Percentiles rank a stretch among this genome's conserved stretches.
phyloP scores from a whole-genome alignment of 2,329 filamentous ascomycete genomes.

The Colletotrichum nymphaeae region DNA sequence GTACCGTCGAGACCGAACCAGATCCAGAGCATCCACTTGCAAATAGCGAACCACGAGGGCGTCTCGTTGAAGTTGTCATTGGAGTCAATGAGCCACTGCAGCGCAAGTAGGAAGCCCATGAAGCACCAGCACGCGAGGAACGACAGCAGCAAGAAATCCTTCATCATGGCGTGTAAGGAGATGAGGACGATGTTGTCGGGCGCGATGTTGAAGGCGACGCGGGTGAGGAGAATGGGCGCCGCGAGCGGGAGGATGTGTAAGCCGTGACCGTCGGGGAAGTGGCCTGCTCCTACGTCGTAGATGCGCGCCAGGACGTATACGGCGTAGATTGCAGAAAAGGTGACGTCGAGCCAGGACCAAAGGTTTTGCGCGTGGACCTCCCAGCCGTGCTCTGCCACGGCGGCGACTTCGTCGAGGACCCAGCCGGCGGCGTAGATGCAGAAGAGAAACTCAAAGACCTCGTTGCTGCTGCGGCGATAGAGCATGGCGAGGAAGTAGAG shows the following conservation, averaged over 20 bases:
- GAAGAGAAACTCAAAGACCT: conserved; percentile 69
- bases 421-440: conserved; percentile 74
- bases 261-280: conserved; percentile 60
- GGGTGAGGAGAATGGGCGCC: conserved; percentile 76
- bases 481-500: conserved; percentile 75
- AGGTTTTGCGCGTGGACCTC: conserved; percentile 79
- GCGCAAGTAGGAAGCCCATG: conserved; percentile 75
- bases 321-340: conserved; percentile 72
- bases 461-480: conserved; percentile 61
- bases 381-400: conserved; percentile 74
- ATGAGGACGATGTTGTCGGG: conserved; percentile 83
- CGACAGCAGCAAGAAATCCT: conserved; percentile 76
- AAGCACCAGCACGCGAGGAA: conserved; percentile 69
- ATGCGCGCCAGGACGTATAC: conserved; percentile 71
- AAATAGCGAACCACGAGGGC: conserved; percentile 65
- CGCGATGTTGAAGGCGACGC: conserved; percentile 78
- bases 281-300: conserved; percentile 57
- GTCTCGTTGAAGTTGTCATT: conserved; percentile 41
- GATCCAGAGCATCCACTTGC: conserved; percentile 84
- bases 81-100: conserved; percentile 69
- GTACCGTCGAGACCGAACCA: conserved; percentile 81
- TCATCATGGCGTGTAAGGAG: conserved; percentile 79
- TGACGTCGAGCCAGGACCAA: conserved; percentile 81
- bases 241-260: conserved; percentile 74
- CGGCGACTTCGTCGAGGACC: conserved; percentile 74